Evolutionary conservation across 441 rosid genomes (phyloP), one percentile per base, ranked within the genome.

Genomic region (Erodium moschatum): DNA sequence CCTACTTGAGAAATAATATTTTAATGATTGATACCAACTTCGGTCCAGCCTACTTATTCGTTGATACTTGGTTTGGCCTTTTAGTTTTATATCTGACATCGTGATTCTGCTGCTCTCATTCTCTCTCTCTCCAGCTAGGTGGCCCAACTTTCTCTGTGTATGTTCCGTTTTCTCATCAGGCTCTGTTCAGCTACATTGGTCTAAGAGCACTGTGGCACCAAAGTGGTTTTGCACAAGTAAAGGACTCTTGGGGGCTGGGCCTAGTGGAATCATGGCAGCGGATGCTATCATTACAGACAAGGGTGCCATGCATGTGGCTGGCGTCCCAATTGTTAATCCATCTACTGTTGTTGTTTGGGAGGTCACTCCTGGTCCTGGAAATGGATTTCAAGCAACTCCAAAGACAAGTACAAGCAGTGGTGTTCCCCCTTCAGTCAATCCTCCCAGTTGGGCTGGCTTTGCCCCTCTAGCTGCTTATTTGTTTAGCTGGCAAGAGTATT

Each of bases 281-380:
- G 99, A 95, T 90, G 97, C 96, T 65, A 91, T 95, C 67, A 80
- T 91, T 83, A 95, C 97, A 4, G 97, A 95, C 77, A 89, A 91
- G 72, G 97, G 99, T 73, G 96, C 97, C 65, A 84, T 95, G 95
- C 97, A 91, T 78, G 95, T 95, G 74, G 99, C 99, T 40, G 99
- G 99, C 54, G 99, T 91, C 78, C 99, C 99, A 70, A 91, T 95
- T 80, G 97, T 91, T 69, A 95, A 91, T 73, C 99, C 99, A 18
- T 91, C 99, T 71, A 95, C 99, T 75, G 86, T 95, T 75, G 99
- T 95, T 81, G 97, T 95, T 75, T 95, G 99, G 99, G 99, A 90
- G 82, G 99, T 95, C 67, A 91, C 96, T 73, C 97, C 99, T 74
- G 99, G 97, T 52, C 90, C 89, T 67, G 98, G 96, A 73, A 89